Evolutionary conservation across 495 filamentous ascomycete genomes (phyloP), one percentile per base, ranked within the genome.

Genomic region (Margaritispora aquatica): DNA sequence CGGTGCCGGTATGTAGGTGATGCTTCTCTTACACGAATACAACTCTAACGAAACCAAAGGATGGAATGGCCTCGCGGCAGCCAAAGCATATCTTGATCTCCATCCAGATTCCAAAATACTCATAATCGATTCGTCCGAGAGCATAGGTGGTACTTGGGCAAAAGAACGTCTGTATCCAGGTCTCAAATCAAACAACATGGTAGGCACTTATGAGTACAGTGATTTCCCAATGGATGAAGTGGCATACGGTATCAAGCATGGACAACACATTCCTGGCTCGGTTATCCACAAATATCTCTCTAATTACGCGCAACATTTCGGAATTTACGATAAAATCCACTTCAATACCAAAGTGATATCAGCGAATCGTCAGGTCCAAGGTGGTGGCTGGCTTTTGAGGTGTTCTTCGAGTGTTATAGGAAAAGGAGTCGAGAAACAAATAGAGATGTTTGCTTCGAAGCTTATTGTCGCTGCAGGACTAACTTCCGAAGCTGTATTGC

Each of bases 111-210:
- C 74, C 22, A 66, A 71, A 34, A 60, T 87, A 13, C 55, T 77
- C 1, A 67, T 88, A 0, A 62, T 87, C 26, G 86, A 89, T 11
- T 69, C 73, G 1, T 74, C 76, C 2, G 63, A 69, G 9, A 78
- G 81, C 0, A 66, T 92, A 24, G 89, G 89, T 8, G 88, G 89
- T 23, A 81, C 85, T 38, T 93, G 89, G 89, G 77, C 82, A 2
- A 72, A 79, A 34, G 72, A 85, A 26, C 73, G 84, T 0, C 71
- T 88, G 26, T 91, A 90, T 66, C 80, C 82, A 5, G 84, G 84
- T 9, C 78, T 92, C 22, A 84, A 82, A 54, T 81, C 86, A 41
- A 79, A 79, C 64, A 79, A 78, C 46, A 55, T 77, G 10, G 61
- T 82, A 19, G 85, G 86, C 15, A 86, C 79, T 2, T 84, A 84